phyloP scores from a whole-genome alignment of 306 rosid species.

The Cucumis cinereus region DNA sequence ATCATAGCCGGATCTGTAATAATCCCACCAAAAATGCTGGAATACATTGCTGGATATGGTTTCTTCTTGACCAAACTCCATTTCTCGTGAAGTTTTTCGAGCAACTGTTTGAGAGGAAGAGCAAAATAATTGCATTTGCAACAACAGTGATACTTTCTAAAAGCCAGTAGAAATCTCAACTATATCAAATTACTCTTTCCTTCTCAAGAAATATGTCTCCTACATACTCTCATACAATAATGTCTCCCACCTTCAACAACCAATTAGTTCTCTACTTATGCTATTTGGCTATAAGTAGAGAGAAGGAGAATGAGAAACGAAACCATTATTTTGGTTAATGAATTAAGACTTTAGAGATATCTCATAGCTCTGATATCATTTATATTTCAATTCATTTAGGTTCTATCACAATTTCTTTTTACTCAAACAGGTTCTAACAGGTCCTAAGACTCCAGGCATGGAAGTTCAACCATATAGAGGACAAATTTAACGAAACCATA shows the following conservation, averaged over 20 bases:
- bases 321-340: no score
- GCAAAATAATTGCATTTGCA: background rate
- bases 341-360: no score
- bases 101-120: slow-evolving; percentile 31
- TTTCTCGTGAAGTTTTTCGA: slow-evolving; percentile 64
- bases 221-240: background rate
- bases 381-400: no score
- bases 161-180: background rate
- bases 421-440: no score
- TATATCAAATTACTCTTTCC: background rate
- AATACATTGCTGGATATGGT: slow-evolving; percentile 74
- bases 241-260: background rate
- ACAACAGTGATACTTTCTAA: background rate
- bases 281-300: no score
- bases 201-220: background rate
- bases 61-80: slow-evolving; percentile 59
- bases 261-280: background rate
- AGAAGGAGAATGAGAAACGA: no score
- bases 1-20: slow-evolving; percentile 76
- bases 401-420: no score
- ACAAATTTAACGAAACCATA: background rate
- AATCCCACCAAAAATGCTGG: slow-evolving; percentile 83
- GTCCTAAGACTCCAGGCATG: background rate
- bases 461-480: background rate
- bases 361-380: no score